Evolutionary conservation across 805 yeast genomes (phyloP), one percentile per base, ranked within the genome.

Genomic region (Babjeviella inositovora): DNA sequence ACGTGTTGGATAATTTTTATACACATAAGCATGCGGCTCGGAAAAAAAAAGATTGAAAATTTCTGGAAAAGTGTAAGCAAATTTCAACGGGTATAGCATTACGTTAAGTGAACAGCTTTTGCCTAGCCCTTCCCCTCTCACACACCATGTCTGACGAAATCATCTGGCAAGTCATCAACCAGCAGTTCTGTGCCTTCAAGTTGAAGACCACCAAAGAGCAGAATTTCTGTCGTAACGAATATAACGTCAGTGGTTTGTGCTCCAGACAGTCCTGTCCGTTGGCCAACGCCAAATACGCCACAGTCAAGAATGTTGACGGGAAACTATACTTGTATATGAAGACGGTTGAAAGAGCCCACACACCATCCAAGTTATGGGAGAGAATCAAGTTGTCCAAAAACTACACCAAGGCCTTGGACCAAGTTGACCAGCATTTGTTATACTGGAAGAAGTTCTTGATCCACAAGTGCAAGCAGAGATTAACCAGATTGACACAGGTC

Each of bases 331-430:
- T 81, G 17, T 90, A 90, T 52, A 90, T 90, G 82, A 90, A 90
- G 47, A 90, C 97, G 2, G 93, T 92, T 1, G 99, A 90, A 55
- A 71, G 99, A 53, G 92, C 93, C 11, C 97, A 90, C 45, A 79
- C 84, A 32, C 99, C 99, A 8, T 70, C 79, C 20, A 76, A 77
- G 38, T 56, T 81, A 45, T 90, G 99, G 99, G 96, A 90, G 52
- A 67, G 96, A 39, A 76, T 90, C 42, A 77, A 74, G 47, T 61
- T 90, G 30, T 77, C 90, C 22, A 84, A 81, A 50, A 85, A 90
- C 48, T 90, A 84, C 47, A 63, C 74, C 25, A 77, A 68, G 45
- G 97, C 97, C 1, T 59, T 90, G 39, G 63, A 65, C 32, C 99
- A 90, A 48, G 67, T 90, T 26, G 97, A 87, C 47, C 73, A 72